Base-by-base conservation (phyloP, 495 filamentous ascomycete genomes). In the Tuber microsphaerosporum region DNA sequence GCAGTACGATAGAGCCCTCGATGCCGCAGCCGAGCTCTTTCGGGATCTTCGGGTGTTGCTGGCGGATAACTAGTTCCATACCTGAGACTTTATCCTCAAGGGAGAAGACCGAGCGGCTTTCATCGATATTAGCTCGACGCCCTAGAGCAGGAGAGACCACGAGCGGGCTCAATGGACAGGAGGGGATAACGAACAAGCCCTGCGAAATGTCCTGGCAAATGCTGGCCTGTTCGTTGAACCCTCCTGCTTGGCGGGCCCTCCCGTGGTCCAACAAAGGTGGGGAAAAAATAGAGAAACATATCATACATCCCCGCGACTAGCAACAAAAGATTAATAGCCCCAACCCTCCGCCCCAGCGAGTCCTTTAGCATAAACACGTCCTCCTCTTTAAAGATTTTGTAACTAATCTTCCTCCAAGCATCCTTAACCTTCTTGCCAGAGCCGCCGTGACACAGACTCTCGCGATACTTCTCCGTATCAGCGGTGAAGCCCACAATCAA, bases 391-490 rank as follows among this genome's bases (percentile, higher is more conserved):
- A 74, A 51, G 1, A 74, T 12, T 14, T 34, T 61, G 41, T 69
- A 39, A 19, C 41, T 39, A n/a, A 75, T 75, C 44, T 51, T 72
- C 74, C 26, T 72, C 69, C 45, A 71, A 22, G 39, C 17, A 37
- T 71, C 70, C 22, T 31, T 75, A n/a, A 51, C 73, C 56, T 75
- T 68, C 42, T 46, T 72, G 17, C 56, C 22, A 7, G 75, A 43
- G 26, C 43, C 39, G 31, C 51, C 51, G 19, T 74, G 61, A 14
- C 44, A 69, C 16, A 74, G 45, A 70, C 73, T 74, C 68, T 74
- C 26, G 12, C 61, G 73, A 22, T 70, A 74, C n/a, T 70, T 74
- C n/a, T 70, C 39, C 14, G 72, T 74, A n/a, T 39, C 43, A 65
- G 56, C 56, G 1, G 56, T 19, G 41, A 74, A 74, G 26, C n/a